Evolutionary conservation across 139 green algal genomes (phyloP), one percentile per base, ranked within the genome.

Genomic region (Penium margaritaceum): DNA sequence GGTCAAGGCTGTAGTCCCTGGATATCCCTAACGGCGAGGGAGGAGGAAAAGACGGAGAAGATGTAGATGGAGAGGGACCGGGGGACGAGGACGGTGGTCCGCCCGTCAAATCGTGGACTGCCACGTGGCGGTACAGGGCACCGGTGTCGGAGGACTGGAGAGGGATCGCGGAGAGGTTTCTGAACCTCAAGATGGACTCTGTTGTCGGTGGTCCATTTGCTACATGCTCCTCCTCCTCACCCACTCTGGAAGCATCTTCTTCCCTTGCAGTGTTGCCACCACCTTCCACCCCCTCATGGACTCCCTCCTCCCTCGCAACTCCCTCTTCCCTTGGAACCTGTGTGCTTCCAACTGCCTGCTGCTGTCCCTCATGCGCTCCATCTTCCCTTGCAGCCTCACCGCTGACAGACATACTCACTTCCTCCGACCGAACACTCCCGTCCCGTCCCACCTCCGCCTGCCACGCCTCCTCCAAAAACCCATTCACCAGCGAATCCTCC

Each of bases 1-100:
- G 70, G 63, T 91, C 87, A 1, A 91, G 46, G 15, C 21, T n/a
- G 9, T 65, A 34, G 55, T 19, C 21, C 29, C 30, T 24, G 21
- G 55, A 19, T 19, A 35, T n/a, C 21, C 27, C 30, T 19, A 65
- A n/a, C 55, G 19, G 21, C 29, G 5, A 19, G 2, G 44, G 44
- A 2, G 55, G 27, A 19, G n/a, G 29, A 19, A 34, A 39, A n/a
- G n/a, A n/a, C n/a, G n/a, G n/a, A n/a, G n/a, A n/a, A n/a, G n/a
- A n/a, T n/a, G n/a, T n/a, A n/a, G n/a, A n/a, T n/a, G n/a, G n/a
- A n/a, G n/a, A n/a, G 55, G 55, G 30, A 15, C 27, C 30, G 27
- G n/a, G 55, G 27, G 29, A 34, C 15, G 55, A 19, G 44, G 19
- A 21, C 24, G 44, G 44, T 21, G 24, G 44, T 21, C 44, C 21